Evolutionary conservation across 192 early-diverging fungal species (phyloP), one percentile per base, ranked within the genome.

Genomic region (Backusella mclennaniae): DNA sequence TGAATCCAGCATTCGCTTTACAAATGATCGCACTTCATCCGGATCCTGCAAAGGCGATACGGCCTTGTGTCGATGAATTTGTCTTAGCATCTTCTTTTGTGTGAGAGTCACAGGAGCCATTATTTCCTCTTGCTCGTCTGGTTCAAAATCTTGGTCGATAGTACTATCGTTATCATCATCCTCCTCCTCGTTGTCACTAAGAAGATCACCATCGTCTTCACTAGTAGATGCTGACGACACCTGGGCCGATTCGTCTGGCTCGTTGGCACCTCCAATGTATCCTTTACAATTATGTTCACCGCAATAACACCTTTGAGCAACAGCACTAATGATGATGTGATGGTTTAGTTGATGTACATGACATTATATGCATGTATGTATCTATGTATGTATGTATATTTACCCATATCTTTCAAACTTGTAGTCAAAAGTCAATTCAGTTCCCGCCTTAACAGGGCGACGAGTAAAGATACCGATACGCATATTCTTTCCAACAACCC

Each of bases 371-470:
- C 3, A 0, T 38, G 7, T 0, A 38, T 8, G 36, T 9, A 38
- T 12, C n/a, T n/a, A n/a, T 3, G 3, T 33, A 0, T 38, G 7
- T 0, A 38, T 8, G 36, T 9, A 38, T 12, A 39, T 11, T 77
- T 87, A 94, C 91, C 95, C 95, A 85, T 90, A 96, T 73, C 96
- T 88, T 76, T 98, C 95, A 86, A 99, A 98, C 80, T 98, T 95
- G 86, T 99, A 99, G 82, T 99, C 98, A 86, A 99, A 99, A 1
- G 97, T 98, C 38, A 99, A 79, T 79, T 99, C 98, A 41, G 93
- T 90, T 26, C 94, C 95, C 33, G 86, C 87, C 31, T 86, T 87
- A 15, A 99, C 88, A 35, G 91, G 85, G 63, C 88, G 87, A 67
- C 89, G 87, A 70, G 95, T 90, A 76, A 99, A 99, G n/a, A 99